Base-by-base conservation (phyloP, 108 stramenopile species). In the Cylindrotheca closterium region DNA sequence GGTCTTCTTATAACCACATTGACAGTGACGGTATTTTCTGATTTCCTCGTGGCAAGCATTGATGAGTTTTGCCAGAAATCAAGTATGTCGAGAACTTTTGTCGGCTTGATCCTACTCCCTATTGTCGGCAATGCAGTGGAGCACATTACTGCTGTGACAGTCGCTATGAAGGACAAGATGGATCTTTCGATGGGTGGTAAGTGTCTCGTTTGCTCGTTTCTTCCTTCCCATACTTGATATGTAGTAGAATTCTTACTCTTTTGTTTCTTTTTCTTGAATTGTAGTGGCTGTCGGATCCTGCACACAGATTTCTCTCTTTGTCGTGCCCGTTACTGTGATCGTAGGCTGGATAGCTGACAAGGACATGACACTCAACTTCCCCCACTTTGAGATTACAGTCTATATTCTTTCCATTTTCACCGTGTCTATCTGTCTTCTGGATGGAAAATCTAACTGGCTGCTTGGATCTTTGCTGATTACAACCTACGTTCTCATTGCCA, bases 111-210 rank as follows among this genome's bases (percentile, higher is more conserved):
- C 51, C 80, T 97, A 53, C 58, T 97, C 1, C 96, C 96, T 2
- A 88, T 97, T 25, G 92, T 97, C 12, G 96, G 96, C 30, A 96
- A 96, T 74, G 96, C 95, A 25, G 96, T 93, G 2, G 95, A 96
- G 60, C 96, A 96, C 56, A 79, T 92, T 23, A 91, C 73, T 4
- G 93, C 95, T 21, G 86, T 99, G 42, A 86, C 92, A 2, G 95
- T 97, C 19, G 98, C 96, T 21, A 85, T 86, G 77, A 97, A 97
- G 79, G 71, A 93, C 60, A 95, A 96, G 65, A 90, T 96, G 93
- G 94, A 95, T 81, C 73, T 97, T 37, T 80, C 92, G 56, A 78
- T 97, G 62, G 95, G 91, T 24, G 79, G 80, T 85, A 70, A 53
- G 84, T 70, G 18, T 37, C 31, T 25, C 27, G 10, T 15, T 42